phyloP scores from a whole-genome alignment of 108 stramenopile species.

The Bacterosira constricta region DNA sequence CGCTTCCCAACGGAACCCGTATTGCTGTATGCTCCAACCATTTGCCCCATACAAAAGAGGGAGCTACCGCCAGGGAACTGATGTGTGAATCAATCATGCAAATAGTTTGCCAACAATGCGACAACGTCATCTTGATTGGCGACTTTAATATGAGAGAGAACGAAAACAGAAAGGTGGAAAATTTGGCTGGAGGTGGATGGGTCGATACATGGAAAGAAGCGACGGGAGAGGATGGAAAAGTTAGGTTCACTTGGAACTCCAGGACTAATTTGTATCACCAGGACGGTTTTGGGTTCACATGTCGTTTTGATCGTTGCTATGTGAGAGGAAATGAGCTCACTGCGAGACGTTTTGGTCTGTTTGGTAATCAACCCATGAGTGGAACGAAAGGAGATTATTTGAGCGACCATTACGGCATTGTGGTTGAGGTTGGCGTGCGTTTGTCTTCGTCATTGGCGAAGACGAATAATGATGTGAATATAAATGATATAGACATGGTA shows the following conservation, averaged over 20 bases:
- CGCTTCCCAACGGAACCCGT: conserved; percentile 4
- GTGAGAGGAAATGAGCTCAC: conserved; percentile 11
- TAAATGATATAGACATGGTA: background rate
- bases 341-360: conserved; percentile 11
- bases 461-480: background rate
- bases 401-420: conserved; percentile 25
- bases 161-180: conserved; percentile 12
- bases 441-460: background rate
- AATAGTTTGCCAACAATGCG: background rate
- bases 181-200: conserved; percentile 20
- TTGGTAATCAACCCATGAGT: conserved; percentile 19
- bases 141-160: conserved; percentile 33
- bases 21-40: conserved; percentile 22
- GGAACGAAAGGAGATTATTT: conserved; percentile 21
- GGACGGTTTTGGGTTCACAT: conserved; percentile 21
- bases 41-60: conserved; percentile 30
- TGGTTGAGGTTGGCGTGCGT: conserved; percentile 3
- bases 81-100: conserved; percentile 14
- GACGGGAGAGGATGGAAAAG: conserved; percentile 3
- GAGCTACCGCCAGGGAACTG: conserved; percentile 2
- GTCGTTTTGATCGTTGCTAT: conserved; percentile 30
- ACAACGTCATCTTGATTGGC: conserved; percentile 21
- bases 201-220: conserved; percentile 26
- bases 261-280: conserved; percentile 28
- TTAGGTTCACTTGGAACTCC: conserved; percentile 27